A percentile compares a stretch with the other conserved stretches of the same genome.
Evolutionary conservation across 495 filamentous ascomycete species (phyloP).

Genomic region (Tuber magnatum): DNA sequence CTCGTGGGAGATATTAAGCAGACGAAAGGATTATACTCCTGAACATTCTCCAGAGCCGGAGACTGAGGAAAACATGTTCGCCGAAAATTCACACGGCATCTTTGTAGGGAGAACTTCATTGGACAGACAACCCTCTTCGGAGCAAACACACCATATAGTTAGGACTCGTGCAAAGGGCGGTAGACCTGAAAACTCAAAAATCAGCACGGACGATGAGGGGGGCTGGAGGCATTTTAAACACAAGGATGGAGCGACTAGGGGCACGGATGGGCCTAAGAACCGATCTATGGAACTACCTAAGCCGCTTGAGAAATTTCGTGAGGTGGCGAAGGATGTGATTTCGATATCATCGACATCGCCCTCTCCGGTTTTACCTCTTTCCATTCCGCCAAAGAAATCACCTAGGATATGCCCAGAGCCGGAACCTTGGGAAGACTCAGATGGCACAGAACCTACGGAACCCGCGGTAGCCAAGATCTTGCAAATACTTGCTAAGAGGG

Average conservation of each 20-base stretch:
- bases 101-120: background rate
- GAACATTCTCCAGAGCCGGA: background rate
- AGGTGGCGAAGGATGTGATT: background rate
- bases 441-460: background rate
- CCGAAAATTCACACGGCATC: background rate
- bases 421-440: background rate
- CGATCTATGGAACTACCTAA: background rate
- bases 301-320: background rate
- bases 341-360: slow-evolving; percentile 1
- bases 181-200: background rate
- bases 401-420: background rate
- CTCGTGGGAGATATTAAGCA: background rate
- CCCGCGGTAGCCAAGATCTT: background rate
- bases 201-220: background rate
- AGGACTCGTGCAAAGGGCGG: background rate
- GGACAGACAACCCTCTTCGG: background rate
- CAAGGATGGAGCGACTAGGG: background rate
- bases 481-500: background rate
- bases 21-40: background rate
- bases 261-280: background rate
- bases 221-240: background rate
- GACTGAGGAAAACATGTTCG: background rate
- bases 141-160: background rate
- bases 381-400: background rate
- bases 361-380: background rate